Conservation (phyloP, 2,329 filamentous ascomycete genomes). For the Penicillium sp. region DNA sequence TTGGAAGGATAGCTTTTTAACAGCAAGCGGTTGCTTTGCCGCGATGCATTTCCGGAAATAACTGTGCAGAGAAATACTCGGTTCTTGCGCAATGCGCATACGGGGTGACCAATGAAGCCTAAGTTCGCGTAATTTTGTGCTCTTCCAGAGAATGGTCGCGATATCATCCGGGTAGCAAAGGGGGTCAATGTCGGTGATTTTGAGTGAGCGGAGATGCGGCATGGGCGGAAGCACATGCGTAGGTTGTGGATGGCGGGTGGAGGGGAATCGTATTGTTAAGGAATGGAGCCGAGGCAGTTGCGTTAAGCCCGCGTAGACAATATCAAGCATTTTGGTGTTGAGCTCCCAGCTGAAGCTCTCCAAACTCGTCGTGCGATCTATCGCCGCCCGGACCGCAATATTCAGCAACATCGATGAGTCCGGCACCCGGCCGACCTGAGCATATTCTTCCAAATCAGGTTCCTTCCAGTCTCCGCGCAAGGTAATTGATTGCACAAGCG, state of each 20-base stretch:
- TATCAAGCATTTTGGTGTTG: conserved; percentile 60
- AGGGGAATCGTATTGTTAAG: conserved; percentile 58
- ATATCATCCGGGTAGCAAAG: conserved; percentile 66
- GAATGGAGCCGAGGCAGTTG: conserved; percentile 51
- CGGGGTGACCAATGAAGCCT: conserved; percentile 62
- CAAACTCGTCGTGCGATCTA: conserved; percentile 60
- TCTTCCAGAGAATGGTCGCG: conserved; percentile 54
- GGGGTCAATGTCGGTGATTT: conserved; percentile 61
- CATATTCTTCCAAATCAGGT: conserved; percentile 57
- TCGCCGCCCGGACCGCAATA: conserved; percentile 57
- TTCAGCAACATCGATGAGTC: conserved; percentile 66
- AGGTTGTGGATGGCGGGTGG: conserved; percentile 57
- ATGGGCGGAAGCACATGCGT: conserved; percentile 58
- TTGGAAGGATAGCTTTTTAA: conserved; percentile 56
- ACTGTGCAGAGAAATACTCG: conserved; percentile 54
- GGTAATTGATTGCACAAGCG: conserved; percentile 54
- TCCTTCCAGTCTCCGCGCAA: conserved; percentile 60
- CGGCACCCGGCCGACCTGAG: conserved; percentile 58
- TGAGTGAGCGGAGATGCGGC: conserved; percentile 54
- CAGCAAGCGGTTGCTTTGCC: conserved; percentile 45
- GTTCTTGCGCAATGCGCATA: conserved; percentile 60
- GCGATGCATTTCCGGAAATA: conserved; percentile 58
- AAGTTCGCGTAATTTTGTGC: conserved; percentile 55
- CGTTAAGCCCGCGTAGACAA: conserved; percentile 58
- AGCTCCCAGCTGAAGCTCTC: conserved; percentile 61